phyloP scores from a whole-genome alignment of 768 basidiomycete genomes.

The Pisolithus orientalis region DNA sequence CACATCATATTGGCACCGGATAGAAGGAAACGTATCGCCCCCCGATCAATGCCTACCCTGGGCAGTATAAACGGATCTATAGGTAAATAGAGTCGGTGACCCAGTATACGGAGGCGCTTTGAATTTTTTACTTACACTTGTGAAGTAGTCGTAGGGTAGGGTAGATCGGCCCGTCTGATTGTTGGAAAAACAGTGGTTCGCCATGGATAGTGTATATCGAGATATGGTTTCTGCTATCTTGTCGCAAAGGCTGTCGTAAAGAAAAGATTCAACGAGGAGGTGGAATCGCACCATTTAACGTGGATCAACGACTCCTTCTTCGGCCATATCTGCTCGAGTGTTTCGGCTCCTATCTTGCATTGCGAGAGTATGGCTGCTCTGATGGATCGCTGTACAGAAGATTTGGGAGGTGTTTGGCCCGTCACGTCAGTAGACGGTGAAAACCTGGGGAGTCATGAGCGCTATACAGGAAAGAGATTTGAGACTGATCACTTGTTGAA shows the following conservation, averaged over 20 bases:
- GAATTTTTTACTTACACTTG: constrained; percentile 58
- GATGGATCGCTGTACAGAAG: constrained; percentile 88
- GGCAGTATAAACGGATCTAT: constrained; percentile 90
- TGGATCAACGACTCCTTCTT: constrained; percentile 95
- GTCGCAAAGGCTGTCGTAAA: constrained; percentile 13
- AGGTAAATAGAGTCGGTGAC: neutral
- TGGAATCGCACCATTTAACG: constrained; percentile 70
- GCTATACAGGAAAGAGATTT: constrained; percentile 1
- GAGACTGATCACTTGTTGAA: constrained; percentile 60
- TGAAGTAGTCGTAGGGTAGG: constrained; percentile 88
- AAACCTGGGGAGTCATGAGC: constrained; percentile 43
- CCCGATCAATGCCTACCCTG: constrained; percentile 85
- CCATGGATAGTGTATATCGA: constrained; percentile 87
- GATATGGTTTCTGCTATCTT: constrained; percentile 84
- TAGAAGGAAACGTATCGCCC: constrained; percentile 95
- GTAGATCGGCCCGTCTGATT: constrained; percentile 89
- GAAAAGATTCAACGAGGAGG: constrained; percentile 3
- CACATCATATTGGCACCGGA: constrained; percentile 96
- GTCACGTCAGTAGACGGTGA: constrained; percentile 74
- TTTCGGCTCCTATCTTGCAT: constrained; percentile 74
- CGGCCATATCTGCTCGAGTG: constrained; percentile 90
- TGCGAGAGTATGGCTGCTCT: constrained; percentile 74
- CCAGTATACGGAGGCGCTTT: neutral
- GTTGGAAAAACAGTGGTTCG: constrained; percentile 91
- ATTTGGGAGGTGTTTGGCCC: constrained; percentile 86